A percentile compares a stretch with the other conserved stretches of the same genome.
phyloP scores from a whole-genome alignment of 2,329 filamentous ascomycete genomes.

The Domatiomyces catenatus region DNA sequence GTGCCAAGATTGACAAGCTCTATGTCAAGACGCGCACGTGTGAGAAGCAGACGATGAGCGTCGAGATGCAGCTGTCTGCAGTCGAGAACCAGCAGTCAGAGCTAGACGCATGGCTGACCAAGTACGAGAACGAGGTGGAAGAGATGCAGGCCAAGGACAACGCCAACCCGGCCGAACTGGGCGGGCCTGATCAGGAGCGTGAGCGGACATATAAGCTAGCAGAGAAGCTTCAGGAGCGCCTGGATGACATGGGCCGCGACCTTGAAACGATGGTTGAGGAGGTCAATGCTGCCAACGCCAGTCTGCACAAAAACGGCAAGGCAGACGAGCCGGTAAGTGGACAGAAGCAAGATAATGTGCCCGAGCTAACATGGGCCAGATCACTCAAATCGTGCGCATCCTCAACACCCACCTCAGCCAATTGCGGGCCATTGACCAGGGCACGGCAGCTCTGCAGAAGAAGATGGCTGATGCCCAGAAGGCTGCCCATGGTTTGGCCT shows the following conservation, averaged over 20 bases:
- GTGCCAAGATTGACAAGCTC: conserved; percentile 83
- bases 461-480: conserved; percentile 76
- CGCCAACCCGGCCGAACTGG: conserved; percentile 47
- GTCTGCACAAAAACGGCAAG: conserved; percentile 75
- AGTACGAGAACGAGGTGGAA: conserved; percentile 84
- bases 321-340: conserved; percentile 67
- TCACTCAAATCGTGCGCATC: conserved; percentile 89
- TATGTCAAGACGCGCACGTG: conserved; percentile 88
- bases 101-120: conserved; percentile 71
- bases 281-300: conserved; percentile 85
- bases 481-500: conserved; percentile 33
- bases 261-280: conserved; percentile 94
- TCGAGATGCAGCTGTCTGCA: conserved; percentile 75
- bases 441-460: conserved; percentile 61
- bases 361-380: conserved; percentile 32
- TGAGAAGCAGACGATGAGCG: conserved; percentile 79
- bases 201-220: conserved; percentile 90
- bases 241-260: conserved; percentile 89
- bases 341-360: background rate
- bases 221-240: conserved; percentile 75
- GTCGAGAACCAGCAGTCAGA: conserved; percentile 92
- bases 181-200: conserved; percentile 85
- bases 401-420: conserved; percentile 86
- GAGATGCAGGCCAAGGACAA: conserved; percentile 56
- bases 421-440: conserved; percentile 83